Evolutionary conservation across 371 early-diverging fungal genomes (phyloP).

Genomic region (Chytridium lagenaria): DNA sequence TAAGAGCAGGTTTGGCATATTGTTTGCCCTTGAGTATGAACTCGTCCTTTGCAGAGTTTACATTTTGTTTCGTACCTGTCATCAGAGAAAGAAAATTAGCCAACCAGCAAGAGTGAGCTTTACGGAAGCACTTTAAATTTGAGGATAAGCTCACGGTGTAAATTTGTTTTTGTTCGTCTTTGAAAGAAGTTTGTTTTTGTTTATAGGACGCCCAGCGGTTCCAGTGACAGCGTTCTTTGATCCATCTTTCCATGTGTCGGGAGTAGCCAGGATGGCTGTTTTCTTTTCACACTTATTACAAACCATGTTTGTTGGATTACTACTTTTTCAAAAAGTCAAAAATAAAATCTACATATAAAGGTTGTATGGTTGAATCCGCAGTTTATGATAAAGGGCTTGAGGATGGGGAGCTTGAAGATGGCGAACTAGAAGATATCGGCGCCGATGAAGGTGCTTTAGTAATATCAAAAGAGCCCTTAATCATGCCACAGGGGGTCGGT

Average conservation of each 20-base stretch:
- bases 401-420: constrained; percentile 11
- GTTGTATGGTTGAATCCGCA: not conserved
- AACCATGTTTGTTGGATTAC: not conserved
- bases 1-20: constrained; percentile 79
- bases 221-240: constrained; percentile 62
- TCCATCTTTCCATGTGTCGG: constrained; percentile 76
- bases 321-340: not conserved
- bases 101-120: constrained; percentile 37
- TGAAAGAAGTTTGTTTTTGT: constrained; percentile 74
- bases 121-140: not conserved
- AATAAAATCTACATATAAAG: not conserved
- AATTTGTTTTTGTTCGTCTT: constrained; percentile 60
- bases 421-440: not conserved
- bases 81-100: constrained; percentile 46
- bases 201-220: constrained; percentile 60
- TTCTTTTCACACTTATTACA: constrained; percentile 14
- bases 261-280: constrained; percentile 40
- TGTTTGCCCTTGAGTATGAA: constrained; percentile 67
- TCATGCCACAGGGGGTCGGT: not conserved
- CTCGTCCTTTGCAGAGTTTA: constrained; percentile 67
- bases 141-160: constrained; percentile 41
- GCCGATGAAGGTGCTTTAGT: not conserved
- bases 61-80: constrained; percentile 66
- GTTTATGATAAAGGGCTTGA: constrained; percentile 1
- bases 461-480: too few relatives aligned